These are phyloP conservation scores for Talaromyces sp. DNA, from an alignment of 2,329 filamentous ascomycete species.

Conservation along the genomic window DNA sequence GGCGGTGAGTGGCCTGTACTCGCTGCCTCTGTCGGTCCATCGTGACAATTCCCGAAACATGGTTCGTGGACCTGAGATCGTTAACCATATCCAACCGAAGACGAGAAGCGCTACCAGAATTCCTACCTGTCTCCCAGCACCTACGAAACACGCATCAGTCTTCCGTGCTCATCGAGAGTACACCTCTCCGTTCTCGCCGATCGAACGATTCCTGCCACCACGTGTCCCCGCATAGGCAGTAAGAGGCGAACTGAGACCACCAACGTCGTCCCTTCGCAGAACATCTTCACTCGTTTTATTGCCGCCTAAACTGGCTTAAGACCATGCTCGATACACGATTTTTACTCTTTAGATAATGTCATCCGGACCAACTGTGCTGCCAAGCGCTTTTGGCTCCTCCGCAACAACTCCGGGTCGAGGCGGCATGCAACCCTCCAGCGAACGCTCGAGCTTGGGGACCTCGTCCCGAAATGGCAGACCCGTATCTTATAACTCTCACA, in stretches of 20 bases:
- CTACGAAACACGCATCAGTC: not conserved
- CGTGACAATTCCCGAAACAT: not conserved
- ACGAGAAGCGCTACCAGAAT: not conserved
- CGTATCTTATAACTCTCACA: constrained; percentile 14
- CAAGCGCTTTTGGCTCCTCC: constrained; percentile 31
- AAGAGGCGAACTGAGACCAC: constrained; percentile 7
- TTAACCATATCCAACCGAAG: not conserved
- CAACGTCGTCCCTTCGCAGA: not conserved
- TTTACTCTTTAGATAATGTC: constrained; percentile 28
- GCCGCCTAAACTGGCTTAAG: constrained; percentile 5
- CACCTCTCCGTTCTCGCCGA: not conserved
- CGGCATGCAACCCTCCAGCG: constrained; percentile 26
- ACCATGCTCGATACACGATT: constrained; percentile 23
- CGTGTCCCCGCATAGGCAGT: constrained; percentile 6
- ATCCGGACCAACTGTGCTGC: constrained; percentile 35
- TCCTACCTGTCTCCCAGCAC: not conserved
- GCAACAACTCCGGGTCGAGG: constrained; percentile 27
- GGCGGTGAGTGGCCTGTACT: constrained; percentile 26
- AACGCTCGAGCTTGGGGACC: constrained; percentile 21
- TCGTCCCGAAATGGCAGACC: constrained; percentile 6
- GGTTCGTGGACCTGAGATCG: not conserved
- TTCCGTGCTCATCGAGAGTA: not conserved
- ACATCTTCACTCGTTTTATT: not conserved
- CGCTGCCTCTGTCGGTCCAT: not conserved
- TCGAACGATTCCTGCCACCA: not conserved